Conservation (phyloP, 2,329 filamentous ascomycete genomes). For the Diaporthe ilicicola region DNA sequence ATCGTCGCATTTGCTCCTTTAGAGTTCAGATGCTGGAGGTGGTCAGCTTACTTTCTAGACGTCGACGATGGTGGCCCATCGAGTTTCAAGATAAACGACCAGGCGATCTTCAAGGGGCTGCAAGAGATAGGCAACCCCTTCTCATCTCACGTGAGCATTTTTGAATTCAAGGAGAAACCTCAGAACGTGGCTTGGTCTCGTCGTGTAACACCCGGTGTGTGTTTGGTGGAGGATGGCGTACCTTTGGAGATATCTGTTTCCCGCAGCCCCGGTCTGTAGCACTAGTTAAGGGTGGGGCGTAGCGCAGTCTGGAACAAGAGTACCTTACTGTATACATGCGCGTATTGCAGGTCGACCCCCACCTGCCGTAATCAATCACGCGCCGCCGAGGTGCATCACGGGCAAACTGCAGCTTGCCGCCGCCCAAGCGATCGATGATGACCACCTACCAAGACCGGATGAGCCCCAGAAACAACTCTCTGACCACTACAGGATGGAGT, state of each 20-base stretch:
- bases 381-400: neutral
- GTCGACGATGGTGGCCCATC: neutral
- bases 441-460: too few species aligned
- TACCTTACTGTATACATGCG: too few species aligned
- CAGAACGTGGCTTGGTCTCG: neutral
- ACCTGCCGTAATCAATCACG: neutral
- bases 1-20: neutral
- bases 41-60: slow-evolving; percentile 4
- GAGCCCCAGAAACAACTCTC: neutral
- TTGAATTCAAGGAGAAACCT: neutral
- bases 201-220: neutral
- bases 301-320: neutral
- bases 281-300: too few species aligned
- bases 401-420: neutral
- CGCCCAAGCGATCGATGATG: too few species aligned
- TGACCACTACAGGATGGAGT: slow-evolving; percentile 8
- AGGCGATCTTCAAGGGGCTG: slow-evolving; percentile 2
- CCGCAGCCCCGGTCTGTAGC: neutral
- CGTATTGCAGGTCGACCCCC: neutral
- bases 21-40: slow-evolving; percentile 3
- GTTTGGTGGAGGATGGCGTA: neutral
- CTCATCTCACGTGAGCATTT: neutral
- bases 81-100: slow-evolving; percentile 6
- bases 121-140: too few species aligned
- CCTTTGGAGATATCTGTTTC: neutral